Conservation (phyloP, 2,329 filamentous ascomycete genomes). For the Trichoderma sp. region DNA sequence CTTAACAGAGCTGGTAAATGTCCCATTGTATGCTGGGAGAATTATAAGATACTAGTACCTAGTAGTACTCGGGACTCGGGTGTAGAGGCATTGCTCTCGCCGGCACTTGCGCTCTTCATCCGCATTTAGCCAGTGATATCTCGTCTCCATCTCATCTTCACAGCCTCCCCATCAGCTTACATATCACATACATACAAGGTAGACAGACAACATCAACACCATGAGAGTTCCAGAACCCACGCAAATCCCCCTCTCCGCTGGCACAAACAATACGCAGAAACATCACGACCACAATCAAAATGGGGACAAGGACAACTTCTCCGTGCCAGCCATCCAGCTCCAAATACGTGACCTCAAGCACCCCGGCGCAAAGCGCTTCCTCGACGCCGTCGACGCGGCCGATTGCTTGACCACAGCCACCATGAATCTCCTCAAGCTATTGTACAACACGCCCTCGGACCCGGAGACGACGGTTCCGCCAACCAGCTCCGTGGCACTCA, state of each 20-base stretch:
- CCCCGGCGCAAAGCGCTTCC: constrained; percentile 63
- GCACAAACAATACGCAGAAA: neutral
- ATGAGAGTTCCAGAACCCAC: constrained; percentile 1
- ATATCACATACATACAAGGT: neutral
- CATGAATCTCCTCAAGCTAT: constrained; percentile 63
- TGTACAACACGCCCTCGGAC: constrained; percentile 58
- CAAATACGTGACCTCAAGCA: constrained; percentile 57
- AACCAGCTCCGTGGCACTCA: constrained; percentile 82
- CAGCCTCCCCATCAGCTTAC: neutral
- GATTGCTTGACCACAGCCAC: constrained; percentile 61
- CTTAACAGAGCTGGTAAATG: neutral
- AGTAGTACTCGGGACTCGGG: no score
- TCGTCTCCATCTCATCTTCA: neutral
- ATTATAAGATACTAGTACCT: neutral
- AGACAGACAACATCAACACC: neutral
- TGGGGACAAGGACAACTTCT: constrained; percentile 30
- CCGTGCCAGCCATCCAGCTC: constrained; percentile 55
- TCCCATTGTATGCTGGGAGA: neutral
- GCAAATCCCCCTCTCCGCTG: neutral
- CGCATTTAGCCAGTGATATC: neutral
- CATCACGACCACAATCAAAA: neutral
- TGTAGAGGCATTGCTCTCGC: neutral
- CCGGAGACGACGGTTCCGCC: constrained; percentile 46
- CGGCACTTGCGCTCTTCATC: neutral
- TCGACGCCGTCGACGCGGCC: constrained; percentile 61